Base-by-base conservation (phyloP, 345 rosid genomes). In the Acer negundo region DNA sequence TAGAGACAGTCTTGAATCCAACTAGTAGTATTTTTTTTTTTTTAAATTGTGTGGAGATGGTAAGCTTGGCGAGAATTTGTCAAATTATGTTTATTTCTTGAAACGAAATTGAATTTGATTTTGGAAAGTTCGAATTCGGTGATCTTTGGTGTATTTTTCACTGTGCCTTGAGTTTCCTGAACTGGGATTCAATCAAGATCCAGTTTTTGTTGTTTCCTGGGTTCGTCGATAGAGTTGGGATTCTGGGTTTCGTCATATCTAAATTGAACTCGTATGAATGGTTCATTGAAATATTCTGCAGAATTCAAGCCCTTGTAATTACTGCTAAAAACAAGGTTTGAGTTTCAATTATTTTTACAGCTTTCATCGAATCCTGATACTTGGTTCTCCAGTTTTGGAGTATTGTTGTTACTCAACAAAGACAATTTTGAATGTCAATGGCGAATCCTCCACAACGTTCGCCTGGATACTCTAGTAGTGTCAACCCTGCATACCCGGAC, bases 361-460 rank as follows among this genome's bases (percentile, higher is more conserved):
- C 70, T 67, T 49, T 59, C 66, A 77, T 55, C 26, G 71, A 68
- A 56, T 62, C 83, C 76, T 73, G 55, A 61, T 55, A 55, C 70
- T 56, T 75, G 75, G 62, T 82, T 81, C 44, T 75, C 1, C 1
- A 12, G 53, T 47, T 77, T 62, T 71, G 73, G 69, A 66, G 53
- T 47, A n/a, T 74, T 67, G 46, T 72, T 58, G 56, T 56, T 66
- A 47, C 70, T 80, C 56, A 44, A 46, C 70, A 67, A 61, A 70
- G 78, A 51, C 26, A 73, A 20, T 38, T 35, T 78, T 70, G 64
- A 80, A 75, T 81, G 80, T 42, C 75, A 75, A 96, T 96, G 99
- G 91, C 97, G 72, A 88, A 89, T 81, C 80, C 78, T 59, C 91
- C 88, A 3, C 89, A 81, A 46, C 76, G 86, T 81, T 82, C 93